phyloP scores from a whole-genome alignment of 352 stramenopile species.

The Pythium aristosporum region DNA sequence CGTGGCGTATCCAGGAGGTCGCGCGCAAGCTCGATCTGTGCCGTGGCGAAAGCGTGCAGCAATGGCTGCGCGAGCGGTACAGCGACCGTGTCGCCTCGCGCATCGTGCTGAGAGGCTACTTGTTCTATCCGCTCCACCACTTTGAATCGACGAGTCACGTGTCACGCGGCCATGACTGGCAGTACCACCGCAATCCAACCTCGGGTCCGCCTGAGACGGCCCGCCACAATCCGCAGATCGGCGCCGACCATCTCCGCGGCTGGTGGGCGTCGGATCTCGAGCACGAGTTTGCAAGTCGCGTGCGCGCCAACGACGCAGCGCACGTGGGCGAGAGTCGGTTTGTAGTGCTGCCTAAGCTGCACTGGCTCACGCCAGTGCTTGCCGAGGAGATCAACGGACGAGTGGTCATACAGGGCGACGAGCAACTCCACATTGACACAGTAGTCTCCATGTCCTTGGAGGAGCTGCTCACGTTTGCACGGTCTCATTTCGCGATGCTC shows the following conservation, averaged over 20 bases:
- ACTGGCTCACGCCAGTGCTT: slow-evolving; percentile 59
- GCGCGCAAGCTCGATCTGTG: slow-evolving; percentile 63
- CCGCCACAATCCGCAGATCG: slow-evolving; percentile 35
- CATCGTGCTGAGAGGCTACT: slow-evolving; percentile 58
- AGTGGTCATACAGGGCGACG: slow-evolving; percentile 37
- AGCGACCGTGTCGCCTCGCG: slow-evolving; percentile 51
- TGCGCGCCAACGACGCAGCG: slow-evolving; percentile 33
- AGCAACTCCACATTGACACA: slow-evolving; percentile 30
- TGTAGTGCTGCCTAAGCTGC: slow-evolving; percentile 64
- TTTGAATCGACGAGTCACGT: slow-evolving; percentile 50
- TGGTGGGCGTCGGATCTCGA: slow-evolving; percentile 68
- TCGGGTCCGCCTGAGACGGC: neutral
- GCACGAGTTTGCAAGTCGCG: slow-evolving; percentile 36
- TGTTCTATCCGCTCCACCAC: slow-evolving; percentile 61
- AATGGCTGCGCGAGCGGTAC: slow-evolving; percentile 53
- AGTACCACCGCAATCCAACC: slow-evolving; percentile 37
- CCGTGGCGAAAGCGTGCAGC: slow-evolving; percentile 46
- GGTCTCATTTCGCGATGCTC: slow-evolving; percentile 41
- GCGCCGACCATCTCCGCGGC: slow-evolving; percentile 46
- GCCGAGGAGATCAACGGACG: slow-evolving; percentile 31
- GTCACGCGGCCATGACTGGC: slow-evolving; percentile 45
- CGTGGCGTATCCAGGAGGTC: slow-evolving; percentile 69
- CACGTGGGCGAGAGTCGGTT: slow-evolving; percentile 45
- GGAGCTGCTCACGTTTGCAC: slow-evolving; percentile 36
- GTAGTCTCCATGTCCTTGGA: slow-evolving; percentile 36